phyloP scores from a whole-genome alignment of 2,329 filamentous ascomycete species.

The Colletotrichum sojae region DNA sequence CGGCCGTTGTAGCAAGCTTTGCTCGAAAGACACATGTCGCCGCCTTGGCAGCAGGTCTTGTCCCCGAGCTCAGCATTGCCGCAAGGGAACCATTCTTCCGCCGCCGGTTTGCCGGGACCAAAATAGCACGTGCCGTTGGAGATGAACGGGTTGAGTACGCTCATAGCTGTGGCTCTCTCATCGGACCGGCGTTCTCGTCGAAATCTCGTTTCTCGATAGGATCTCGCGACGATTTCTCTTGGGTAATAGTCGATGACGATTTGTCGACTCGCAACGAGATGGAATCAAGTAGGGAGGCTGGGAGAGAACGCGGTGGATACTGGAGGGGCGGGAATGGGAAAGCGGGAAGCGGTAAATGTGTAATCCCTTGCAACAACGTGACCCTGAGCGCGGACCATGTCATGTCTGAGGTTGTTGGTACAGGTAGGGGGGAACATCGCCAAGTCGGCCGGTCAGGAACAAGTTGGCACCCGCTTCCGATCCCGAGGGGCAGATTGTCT shows the following conservation, averaged over 20 bases:
- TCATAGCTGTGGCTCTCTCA: slow-evolving; percentile 27
- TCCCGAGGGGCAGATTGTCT: not conserved
- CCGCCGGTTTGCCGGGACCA: slow-evolving; percentile 36
- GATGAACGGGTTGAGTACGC: slow-evolving; percentile 44
- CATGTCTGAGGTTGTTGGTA: slow-evolving; percentile 15
- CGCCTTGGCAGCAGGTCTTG: slow-evolving; percentile 49
- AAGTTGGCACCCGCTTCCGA: slow-evolving; percentile 4
- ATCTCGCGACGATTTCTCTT: no score
- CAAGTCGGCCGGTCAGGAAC: slow-evolving; percentile 15
- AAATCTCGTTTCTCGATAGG: not conserved
- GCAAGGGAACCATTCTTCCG: slow-evolving; percentile 49
- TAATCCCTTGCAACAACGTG: slow-evolving; percentile 13
- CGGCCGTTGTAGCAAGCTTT: slow-evolving; percentile 45
- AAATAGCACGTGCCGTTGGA: slow-evolving; percentile 53
- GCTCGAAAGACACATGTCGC: slow-evolving; percentile 51
- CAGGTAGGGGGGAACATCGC: slow-evolving; percentile 4
- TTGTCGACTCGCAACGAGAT: not conserved
- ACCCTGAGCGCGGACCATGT: slow-evolving; percentile 7
- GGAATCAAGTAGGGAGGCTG: not conserved
- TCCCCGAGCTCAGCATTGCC: slow-evolving; percentile 51
- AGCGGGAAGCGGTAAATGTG: slow-evolving; percentile 12
- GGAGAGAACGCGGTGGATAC: not conserved
- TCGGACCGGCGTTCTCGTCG: not conserved
- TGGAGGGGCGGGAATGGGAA: not conserved
- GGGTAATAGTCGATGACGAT: not conserved